These are phyloP conservation scores for Lentinula lateritia DNA, from an alignment of 768 basidiomycete species.

Conservation along the genomic window DNA sequence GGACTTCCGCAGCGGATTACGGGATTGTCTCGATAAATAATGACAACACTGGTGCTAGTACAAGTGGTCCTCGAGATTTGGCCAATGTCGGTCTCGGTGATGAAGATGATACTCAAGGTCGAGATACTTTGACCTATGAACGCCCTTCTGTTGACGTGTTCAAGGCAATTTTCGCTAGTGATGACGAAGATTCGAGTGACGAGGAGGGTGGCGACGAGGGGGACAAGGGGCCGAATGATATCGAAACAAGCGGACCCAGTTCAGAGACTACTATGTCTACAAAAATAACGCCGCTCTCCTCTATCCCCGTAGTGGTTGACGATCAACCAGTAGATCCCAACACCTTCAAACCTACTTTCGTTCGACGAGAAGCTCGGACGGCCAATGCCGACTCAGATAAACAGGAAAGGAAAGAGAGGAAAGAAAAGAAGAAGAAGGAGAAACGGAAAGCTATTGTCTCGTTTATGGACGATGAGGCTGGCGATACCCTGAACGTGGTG, in stretches of 20 bases:
- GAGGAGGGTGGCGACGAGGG: constrained; percentile 60
- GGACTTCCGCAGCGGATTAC: background rate
- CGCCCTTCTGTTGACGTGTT: constrained; percentile 90
- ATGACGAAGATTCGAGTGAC: constrained; percentile 80
- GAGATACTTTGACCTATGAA: constrained; percentile 83
- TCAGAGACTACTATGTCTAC: too few species aligned
- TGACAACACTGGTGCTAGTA: constrained; percentile 11
- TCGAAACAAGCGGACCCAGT: too few species aligned
- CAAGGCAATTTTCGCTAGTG: constrained; percentile 97
- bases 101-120: constrained; percentile 86
- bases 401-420: constrained; percentile 33
- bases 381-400: constrained; percentile 32
- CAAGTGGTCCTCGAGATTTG: constrained; percentile 47
- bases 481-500: constrained; percentile 20
- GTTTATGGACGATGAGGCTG: constrained; percentile 45
- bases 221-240: too few species aligned
- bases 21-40: constrained; percentile 3
- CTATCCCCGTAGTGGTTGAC: constrained; percentile 7
- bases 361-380: constrained; percentile 43
- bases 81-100: constrained; percentile 78
- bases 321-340: constrained; percentile 43
- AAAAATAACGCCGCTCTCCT: background rate
- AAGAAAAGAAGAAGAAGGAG: constrained; percentile 26
- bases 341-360: constrained; percentile 89
- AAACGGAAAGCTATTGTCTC: constrained; percentile 54